These are phyloP conservation scores for Alnus glutinosa DNA, from an alignment of 306 rosid genomes.

Conservation along the genomic window DNA sequence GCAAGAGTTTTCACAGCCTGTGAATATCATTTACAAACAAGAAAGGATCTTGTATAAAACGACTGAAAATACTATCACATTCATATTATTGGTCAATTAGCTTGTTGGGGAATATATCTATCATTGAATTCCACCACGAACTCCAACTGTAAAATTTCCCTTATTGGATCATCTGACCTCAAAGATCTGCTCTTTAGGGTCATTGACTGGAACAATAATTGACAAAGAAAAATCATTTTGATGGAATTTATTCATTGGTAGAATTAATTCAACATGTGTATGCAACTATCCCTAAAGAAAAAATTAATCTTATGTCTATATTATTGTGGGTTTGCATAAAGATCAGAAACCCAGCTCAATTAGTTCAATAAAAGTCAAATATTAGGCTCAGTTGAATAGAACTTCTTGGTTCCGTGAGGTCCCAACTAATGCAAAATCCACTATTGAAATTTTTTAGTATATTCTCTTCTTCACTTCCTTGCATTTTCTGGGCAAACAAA, in stretches of 20 bases:
- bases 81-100: too few relatives aligned
- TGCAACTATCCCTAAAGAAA: not conserved
- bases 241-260: too few relatives aligned
- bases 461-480: not conserved
- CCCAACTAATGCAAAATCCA: not conserved
- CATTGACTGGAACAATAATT: not conserved
- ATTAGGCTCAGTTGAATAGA: not conserved
- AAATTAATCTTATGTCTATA: not conserved
- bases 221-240: not conserved
- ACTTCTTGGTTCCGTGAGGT: not conserved
- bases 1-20: constrained; percentile 71
- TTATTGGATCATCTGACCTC: too few relatives aligned
- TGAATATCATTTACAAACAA: constrained; percentile 15
- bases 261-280: not conserved
- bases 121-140: not conserved
- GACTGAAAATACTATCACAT: constrained; percentile 5
- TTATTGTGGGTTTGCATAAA: not conserved
- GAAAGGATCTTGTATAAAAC: not conserved
- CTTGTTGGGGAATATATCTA: not conserved
- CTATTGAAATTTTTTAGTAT: not conserved
- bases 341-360: not conserved
- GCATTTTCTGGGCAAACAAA: not conserved
- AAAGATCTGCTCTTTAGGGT: not conserved
- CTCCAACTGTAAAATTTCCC: not conserved
- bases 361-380: not conserved